These are phyloP conservation scores for Jatropha podagrica DNA, from an alignment of 441 rosid species.

Conservation along the genomic window DNA sequence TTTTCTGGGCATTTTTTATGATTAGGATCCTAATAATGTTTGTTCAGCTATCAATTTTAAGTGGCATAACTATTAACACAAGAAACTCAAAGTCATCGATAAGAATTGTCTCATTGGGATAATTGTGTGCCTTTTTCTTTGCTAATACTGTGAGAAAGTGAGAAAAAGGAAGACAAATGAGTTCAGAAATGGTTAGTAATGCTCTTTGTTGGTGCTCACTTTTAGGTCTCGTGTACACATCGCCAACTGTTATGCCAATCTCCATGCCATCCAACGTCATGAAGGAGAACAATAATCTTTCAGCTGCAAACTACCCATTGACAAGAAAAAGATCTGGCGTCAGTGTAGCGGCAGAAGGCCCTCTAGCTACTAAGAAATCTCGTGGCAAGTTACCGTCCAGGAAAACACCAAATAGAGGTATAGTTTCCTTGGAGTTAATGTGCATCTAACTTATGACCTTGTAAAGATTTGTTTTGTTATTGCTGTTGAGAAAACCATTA, in stretches of 20 bases:
- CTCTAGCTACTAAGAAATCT: constrained; percentile 50
- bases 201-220: constrained; percentile 3
- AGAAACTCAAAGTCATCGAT: neutral
- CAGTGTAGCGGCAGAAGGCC: constrained; percentile 33
- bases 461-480: neutral
- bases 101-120: neutral
- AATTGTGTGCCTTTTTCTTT: neutral
- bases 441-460: constrained; percentile 2
- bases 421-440: constrained; percentile 4
- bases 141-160: neutral
- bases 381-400: constrained; percentile 34
- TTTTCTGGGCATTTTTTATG: neutral
- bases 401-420: constrained; percentile 41
- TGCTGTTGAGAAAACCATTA: too few species aligned
- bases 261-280: constrained; percentile 36
- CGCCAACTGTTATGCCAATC: constrained; percentile 41
- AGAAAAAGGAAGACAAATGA: neutral
- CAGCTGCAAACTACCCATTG: constrained; percentile 32
- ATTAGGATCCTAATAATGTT: neutral
- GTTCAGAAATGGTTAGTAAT: neutral
- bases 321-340: constrained; percentile 53
- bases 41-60: neutral
- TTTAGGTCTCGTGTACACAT: constrained; percentile 34
- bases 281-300: constrained; percentile 24
- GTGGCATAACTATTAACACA: neutral